A percentile compares a stretch with the other conserved stretches of the same genome.
Evolutionary conservation across 257 asterid genomes (phyloP).

Genomic region (Osmanthus fragrans): DNA sequence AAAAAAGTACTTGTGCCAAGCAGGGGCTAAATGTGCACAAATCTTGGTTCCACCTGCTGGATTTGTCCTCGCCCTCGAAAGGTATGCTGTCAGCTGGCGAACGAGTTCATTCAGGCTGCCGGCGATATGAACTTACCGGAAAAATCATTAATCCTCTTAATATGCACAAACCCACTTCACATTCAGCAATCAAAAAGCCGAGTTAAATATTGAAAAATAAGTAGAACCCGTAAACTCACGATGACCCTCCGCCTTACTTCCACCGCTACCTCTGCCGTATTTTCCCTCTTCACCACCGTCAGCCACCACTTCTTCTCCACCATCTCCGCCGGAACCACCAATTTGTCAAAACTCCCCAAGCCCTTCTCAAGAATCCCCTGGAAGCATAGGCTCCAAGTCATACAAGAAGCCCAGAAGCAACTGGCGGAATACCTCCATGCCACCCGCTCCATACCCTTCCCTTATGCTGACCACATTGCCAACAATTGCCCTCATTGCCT

Average conservation of each 20-base stretch:
- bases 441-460: slow-evolving; percentile 59
- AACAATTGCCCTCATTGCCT: slow-evolving; percentile 47
- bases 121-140: background rate
- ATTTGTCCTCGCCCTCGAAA: background rate
- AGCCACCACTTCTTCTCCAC: slow-evolving; percentile 32
- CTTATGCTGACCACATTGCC: slow-evolving; percentile 58
- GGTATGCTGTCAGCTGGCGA: background rate
- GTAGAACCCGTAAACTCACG: background rate
- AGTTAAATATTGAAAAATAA: background rate
- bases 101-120: background rate
- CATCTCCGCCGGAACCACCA: slow-evolving; percentile 1
- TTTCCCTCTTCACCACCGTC: slow-evolving; percentile 26
- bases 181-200: background rate
- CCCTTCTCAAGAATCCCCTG: slow-evolving; percentile 52
- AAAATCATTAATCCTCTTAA: background rate
- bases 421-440: slow-evolving; percentile 62
- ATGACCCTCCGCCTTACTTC: slow-evolving; percentile 40
- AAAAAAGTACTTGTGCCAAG: no score
- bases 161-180: background rate
- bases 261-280: slow-evolving; percentile 19
- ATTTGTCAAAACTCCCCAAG: slow-evolving; percentile 24
- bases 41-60: background rate
- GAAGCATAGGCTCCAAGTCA: slow-evolving; percentile 45
- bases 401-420: slow-evolving; percentile 48
- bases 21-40: no score